These are phyloP conservation scores for Stromatinia cepivora DNA, from an alignment of 2,329 filamentous ascomycete species.

Conservation along the genomic window DNA sequence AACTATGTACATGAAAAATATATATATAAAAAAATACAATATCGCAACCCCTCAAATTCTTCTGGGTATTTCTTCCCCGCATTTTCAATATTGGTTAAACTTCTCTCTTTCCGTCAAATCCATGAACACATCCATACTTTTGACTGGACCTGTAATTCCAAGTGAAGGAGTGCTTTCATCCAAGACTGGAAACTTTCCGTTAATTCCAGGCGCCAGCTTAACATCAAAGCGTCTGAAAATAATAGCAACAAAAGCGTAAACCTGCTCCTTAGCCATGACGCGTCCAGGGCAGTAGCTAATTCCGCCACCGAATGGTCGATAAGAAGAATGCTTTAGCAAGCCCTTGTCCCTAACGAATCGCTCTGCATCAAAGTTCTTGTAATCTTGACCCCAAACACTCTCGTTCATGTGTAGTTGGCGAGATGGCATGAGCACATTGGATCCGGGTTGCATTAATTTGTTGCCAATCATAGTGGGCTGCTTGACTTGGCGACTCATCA, in stretches of 20 bases:
- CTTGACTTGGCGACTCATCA: slow-evolving; percentile 17
- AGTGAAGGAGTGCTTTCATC: slow-evolving; percentile 19
- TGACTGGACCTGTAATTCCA: slow-evolving; percentile 17
- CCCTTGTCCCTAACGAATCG: slow-evolving; percentile 17
- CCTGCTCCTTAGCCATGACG: slow-evolving; percentile 21
- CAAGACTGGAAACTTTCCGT: slow-evolving; percentile 11
- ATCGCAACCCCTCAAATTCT: not conserved
- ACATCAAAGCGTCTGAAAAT: slow-evolving; percentile 22
- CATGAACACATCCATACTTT: slow-evolving; percentile 19
- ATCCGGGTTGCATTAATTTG: slow-evolving; percentile 13
- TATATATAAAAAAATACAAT: not conserved
- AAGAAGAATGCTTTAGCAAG: slow-evolving; percentile 19
- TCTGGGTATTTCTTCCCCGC: not conserved
- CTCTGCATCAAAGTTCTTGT: slow-evolving; percentile 13
- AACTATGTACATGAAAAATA: slow-evolving; percentile 5
- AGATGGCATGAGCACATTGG: slow-evolving; percentile 21
- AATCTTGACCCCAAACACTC: slow-evolving; percentile 18
- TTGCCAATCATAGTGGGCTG: slow-evolving; percentile 7
- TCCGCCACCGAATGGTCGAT: slow-evolving; percentile 22
- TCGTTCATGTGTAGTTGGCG: slow-evolving; percentile 24
- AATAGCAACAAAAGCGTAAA: slow-evolving; percentile 22
- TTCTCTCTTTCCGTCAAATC: not conserved
- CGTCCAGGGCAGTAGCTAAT: slow-evolving; percentile 24
- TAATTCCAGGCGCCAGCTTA: slow-evolving; percentile 4
- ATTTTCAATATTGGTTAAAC: not conserved